phyloP scores from a whole-genome alignment of 106 monocot genomes.

The Platanthera guangdongensis region DNA sequence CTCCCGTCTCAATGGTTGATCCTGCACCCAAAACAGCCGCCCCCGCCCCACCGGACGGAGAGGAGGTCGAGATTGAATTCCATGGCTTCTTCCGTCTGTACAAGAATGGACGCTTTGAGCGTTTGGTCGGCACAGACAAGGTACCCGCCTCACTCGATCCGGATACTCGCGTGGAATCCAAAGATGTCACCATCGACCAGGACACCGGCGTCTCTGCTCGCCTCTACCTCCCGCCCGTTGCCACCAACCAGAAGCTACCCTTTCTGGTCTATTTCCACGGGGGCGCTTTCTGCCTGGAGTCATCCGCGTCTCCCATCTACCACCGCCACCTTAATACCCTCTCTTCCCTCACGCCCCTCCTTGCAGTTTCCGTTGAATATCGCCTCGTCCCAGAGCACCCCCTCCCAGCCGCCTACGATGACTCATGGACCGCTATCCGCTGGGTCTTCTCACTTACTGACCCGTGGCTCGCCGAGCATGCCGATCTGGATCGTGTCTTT shows the following conservation, averaged over 20 bases:
- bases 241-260: conserved; percentile 1
- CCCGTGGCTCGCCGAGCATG: conserved; percentile 31
- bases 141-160: conserved; percentile 22
- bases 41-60: background rate
- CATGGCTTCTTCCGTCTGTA: conserved; percentile 19
- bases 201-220: conserved; percentile 30
- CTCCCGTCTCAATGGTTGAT: background rate
- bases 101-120: conserved; percentile 31
- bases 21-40: background rate
- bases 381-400: conserved; percentile 31
- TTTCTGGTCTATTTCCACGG: conserved; percentile 14
- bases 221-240: conserved; percentile 26
- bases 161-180: conserved; percentile 31
- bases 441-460: conserved; percentile 15
- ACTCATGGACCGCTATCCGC: conserved; percentile 12
- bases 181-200: conserved; percentile 33
- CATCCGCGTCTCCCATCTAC: conserved; percentile 7
- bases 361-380: conserved; percentile 18
- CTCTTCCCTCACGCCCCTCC: background rate
- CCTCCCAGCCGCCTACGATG: conserved; percentile 32
- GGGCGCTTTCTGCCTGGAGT: conserved; percentile 11
- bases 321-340: conserved; percentile 16
- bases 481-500: conserved; percentile 28
- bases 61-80: conserved; percentile 17
- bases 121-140: conserved; percentile 5